These are phyloP conservation scores for Fusarium falciforme DNA, from an alignment of 2,329 filamentous ascomycete genomes.

Conservation along the genomic window DNA sequence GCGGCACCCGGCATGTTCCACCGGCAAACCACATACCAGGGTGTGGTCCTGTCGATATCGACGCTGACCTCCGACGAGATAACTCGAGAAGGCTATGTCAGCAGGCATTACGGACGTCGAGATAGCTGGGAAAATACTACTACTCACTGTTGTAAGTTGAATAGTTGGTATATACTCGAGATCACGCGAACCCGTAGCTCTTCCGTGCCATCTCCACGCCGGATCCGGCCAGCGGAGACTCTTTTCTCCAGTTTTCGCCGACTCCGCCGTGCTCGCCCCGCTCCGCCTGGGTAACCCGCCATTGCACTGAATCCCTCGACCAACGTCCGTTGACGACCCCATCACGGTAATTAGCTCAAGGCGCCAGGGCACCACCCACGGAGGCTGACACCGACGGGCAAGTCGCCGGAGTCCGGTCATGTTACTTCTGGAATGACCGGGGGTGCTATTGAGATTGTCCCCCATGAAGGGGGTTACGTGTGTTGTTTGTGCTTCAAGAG, in stretches of 20 bases:
- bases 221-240: constrained; percentile 26
- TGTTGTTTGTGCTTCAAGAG: background rate
- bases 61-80: background rate
- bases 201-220: constrained; percentile 16
- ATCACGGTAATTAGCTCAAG: background rate
- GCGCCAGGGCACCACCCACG: background rate
- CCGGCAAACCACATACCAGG: background rate
- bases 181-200: background rate
- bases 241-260: constrained; percentile 30
- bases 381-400: background rate
- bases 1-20: background rate
- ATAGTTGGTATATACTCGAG: background rate
- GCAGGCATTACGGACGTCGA: background rate
- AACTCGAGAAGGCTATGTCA: background rate
- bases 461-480: background rate
- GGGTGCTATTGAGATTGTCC: background rate
- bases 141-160: background rate
- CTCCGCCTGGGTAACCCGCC: constrained; percentile 5
- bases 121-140: no score
- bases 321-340: background rate
- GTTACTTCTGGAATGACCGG: background rate
- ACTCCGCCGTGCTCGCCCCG: constrained; percentile 19
- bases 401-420: background rate
- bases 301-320: background rate
- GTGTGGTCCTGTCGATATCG: background rate